These are phyloP conservation scores for Pichia terricola DNA, from an alignment of 1,139 yeast genomes.

Conservation along the genomic window DNA sequence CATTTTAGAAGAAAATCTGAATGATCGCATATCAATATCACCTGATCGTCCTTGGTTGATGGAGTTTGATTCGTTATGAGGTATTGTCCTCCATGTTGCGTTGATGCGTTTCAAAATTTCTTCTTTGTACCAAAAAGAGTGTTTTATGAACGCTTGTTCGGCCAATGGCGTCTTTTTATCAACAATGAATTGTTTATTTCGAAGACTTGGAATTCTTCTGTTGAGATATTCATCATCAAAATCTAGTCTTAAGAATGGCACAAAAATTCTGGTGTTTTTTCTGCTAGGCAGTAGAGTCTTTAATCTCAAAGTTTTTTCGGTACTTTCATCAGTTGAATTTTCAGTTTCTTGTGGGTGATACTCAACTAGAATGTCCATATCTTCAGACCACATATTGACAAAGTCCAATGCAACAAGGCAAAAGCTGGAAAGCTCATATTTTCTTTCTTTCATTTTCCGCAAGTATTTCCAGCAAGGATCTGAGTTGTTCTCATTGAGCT, in stretches of 20 bases:
- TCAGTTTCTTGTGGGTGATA: slow-evolving; percentile 9
- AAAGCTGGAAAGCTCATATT: slow-evolving; percentile 37
- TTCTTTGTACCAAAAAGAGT: slow-evolving; percentile 75
- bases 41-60: slow-evolving; percentile 38
- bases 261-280: slow-evolving; percentile 44
- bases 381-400: slow-evolving; percentile 59
- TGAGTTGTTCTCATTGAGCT: slow-evolving; percentile 19
- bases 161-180: slow-evolving; percentile 49
- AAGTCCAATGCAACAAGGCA: slow-evolving; percentile 60
- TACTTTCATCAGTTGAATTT: slow-evolving; percentile 11
- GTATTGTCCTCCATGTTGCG: slow-evolving; percentile 53
- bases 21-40: slow-evolving; percentile 51
- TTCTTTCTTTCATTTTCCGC: slow-evolving; percentile 16
- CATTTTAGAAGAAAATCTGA: slow-evolving; percentile 51
- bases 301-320: slow-evolving; percentile 25
- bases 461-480: slow-evolving; percentile 26
- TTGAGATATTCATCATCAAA: slow-evolving; percentile 35
- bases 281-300: slow-evolving; percentile 23
- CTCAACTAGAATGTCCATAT: slow-evolving; percentile 22
- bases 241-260: slow-evolving; percentile 57
- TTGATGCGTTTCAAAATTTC: slow-evolving; percentile 45
- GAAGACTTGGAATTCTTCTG: slow-evolving; percentile 62
- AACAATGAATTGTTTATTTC: slow-evolving; percentile 63
- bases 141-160: slow-evolving; percentile 42
- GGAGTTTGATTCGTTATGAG: slow-evolving; percentile 9